Evolutionary conservation across 345 rosid genomes (phyloP).

Genomic region (Pelargonium nanum): DNA sequence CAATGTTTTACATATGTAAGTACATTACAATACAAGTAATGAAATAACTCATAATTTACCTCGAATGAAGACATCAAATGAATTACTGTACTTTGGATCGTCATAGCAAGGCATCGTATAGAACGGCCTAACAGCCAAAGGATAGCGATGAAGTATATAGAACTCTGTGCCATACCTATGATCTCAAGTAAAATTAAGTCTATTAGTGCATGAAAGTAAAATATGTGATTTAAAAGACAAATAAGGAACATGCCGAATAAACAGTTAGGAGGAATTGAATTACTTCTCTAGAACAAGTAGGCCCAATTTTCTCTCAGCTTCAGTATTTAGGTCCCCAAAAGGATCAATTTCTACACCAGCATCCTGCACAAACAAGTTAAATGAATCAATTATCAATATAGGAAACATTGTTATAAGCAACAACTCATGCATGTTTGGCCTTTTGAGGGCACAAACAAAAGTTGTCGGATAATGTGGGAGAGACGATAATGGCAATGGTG

Average conservation of each 20-base stretch:
- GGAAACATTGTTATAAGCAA: background rate
- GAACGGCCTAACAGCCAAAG: slow-evolving; percentile 78
- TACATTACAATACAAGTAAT: too few relatives aligned
- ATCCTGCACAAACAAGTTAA: slow-evolving; percentile 39
- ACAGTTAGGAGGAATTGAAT: background rate
- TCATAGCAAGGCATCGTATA: slow-evolving; percentile 91
- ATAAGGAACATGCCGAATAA: background rate
- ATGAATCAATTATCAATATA: background rate
- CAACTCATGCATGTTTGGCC: background rate
- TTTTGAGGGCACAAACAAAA: background rate
- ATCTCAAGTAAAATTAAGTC: slow-evolving; percentile 6
- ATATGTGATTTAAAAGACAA: background rate
- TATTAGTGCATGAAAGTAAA: background rate
- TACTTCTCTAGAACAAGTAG: slow-evolving; percentile 82
- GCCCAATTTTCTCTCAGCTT: slow-evolving; percentile 81
- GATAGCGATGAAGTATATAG: slow-evolving; percentile 74
- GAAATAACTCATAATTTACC: slow-evolving; percentile 25
- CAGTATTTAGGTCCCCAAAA: slow-evolving; percentile 78
- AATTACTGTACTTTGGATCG: slow-evolving; percentile 62
- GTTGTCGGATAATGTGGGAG: background rate
- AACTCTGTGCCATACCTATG: slow-evolving; percentile 78
- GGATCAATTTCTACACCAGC: slow-evolving; percentile 86
- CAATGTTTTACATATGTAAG: background rate
- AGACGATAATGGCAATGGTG: background rate
- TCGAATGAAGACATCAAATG: slow-evolving; percentile 91